Conservation (phyloP, 257 asterid genomes). For the Fraxinus excelsior region DNA sequence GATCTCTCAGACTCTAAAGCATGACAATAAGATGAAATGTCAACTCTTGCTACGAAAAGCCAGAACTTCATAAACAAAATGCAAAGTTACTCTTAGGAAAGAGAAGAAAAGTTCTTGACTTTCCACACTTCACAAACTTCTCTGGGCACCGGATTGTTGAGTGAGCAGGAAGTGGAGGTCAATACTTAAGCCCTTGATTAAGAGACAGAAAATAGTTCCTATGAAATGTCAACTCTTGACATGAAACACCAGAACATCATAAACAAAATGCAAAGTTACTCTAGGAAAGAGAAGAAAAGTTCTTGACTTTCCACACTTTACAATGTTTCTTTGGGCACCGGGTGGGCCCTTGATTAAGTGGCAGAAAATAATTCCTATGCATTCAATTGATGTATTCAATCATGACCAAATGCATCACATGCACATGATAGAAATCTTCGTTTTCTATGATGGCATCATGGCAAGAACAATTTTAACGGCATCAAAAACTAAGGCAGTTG, state of each 20-base stretch:
- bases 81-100: neutral
- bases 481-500: neutral
- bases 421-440: neutral
- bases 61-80: conserved; percentile 21
- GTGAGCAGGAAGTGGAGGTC: neutral
- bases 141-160: neutral
- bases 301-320: conserved; percentile 7
- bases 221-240: conserved; percentile 15
- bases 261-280: conserved; percentile 16
- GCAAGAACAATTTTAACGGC: neutral
- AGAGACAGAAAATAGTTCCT: conserved; percentile 6
- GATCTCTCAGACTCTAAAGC: conserved; percentile 83
- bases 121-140: conserved; percentile 6
- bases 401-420: neutral
- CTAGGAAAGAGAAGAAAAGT: neutral
- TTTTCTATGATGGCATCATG: neutral
- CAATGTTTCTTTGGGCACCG: neutral
- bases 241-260: conserved; percentile 13
- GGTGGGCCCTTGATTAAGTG: conserved; percentile 7
- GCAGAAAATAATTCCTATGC: conserved; percentile 5
- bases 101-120: conserved; percentile 10
- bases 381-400: neutral
- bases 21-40: conserved; percentile 28
- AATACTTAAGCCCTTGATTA: conserved; percentile 11
- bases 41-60: conserved; percentile 7